Base-by-base conservation (phyloP, 176 grass and related monocot species). In the Dendrocalamus sinicus region DNA sequence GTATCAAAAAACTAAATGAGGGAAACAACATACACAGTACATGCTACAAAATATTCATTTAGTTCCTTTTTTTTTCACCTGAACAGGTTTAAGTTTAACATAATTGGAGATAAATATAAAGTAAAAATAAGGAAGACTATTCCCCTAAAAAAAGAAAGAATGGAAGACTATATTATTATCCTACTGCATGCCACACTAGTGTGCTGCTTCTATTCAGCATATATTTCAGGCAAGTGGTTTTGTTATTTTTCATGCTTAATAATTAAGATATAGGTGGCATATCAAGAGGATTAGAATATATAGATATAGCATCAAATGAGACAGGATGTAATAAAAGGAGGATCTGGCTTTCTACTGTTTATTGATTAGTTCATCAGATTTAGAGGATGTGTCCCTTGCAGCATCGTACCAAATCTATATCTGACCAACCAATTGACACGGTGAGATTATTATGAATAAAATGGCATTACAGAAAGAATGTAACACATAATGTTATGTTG, bases 401-500 rank as follows among this genome's bases (percentile, higher is more conserved):
- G n/a, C 63, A 59, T 57, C 9, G 9, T 62, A 53, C 19, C 20
- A 76, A 76, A 69, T 54, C 22, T 76, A 75, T 75, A 23, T 44
- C 12, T 53, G 79, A 77, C 67, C 68, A 59, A 46, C 50, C 12
- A 64, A 30, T 22, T 74, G 12, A 79, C 26, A 45, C 8, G 32
- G 12, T 12, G 26, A 60, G 75, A 69, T 74, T 10, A 61, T 67
- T 65, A 79, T 22, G 40, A 67, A 81, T 3, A 19, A 46, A 79
- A 81, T 50, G 51, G 39, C 9, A 89, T 17, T 67, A 52, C 15
- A 81, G 55, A 76, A n/a, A 61, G 1, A 89, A 75, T 60, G 11
- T 28, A 32, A 51, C 48, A 85, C 35, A 30, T 45, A 73, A 37
- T 74, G 62, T 66, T 15, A 62, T 57, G 11, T 8, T 23, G 15